phyloP scores from a whole-genome alignment of 495 filamentous ascomycete genomes.

The Cercophora newfieldiana region DNA sequence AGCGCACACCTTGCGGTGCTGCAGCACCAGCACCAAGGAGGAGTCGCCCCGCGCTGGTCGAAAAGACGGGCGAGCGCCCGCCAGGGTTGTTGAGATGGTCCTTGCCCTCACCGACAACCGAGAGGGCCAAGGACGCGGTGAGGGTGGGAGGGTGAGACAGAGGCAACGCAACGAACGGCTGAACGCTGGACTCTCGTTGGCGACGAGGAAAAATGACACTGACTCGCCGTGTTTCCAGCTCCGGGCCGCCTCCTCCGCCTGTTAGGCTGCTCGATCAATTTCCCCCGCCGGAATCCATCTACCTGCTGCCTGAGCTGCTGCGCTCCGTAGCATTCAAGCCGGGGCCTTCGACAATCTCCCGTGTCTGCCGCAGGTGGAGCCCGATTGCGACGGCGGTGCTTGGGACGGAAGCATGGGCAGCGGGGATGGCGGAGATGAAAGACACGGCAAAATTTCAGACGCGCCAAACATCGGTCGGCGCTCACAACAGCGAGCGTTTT shows the following conservation, averaged over 20 bases:
- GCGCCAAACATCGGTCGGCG: neutral
- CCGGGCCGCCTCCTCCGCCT: neutral
- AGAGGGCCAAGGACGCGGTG: constrained; percentile 1
- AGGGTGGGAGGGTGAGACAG: neutral
- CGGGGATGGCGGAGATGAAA: neutral
- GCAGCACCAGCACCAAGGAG: neutral
- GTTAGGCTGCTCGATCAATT: neutral
- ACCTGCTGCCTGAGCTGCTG: neutral
- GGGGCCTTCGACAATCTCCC: neutral
- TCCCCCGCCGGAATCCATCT: neutral
- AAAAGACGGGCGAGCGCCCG: neutral
- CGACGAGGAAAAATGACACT: neutral
- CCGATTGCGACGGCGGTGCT: neutral
- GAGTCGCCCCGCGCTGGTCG: neutral
- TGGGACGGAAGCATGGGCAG: neutral
- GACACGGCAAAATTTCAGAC: neutral
- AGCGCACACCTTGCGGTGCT: constrained; percentile 7
- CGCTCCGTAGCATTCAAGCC: neutral
- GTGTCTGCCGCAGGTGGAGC: neutral
- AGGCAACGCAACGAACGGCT: neutral
- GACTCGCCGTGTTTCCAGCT: neutral
- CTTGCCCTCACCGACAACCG: constrained; percentile 3
- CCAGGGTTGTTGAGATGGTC: neutral
- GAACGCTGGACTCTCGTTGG: neutral
- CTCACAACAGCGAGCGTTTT: neutral